Evolutionary conservation across 441 rosid species (phyloP), one percentile per base, ranked within the genome.

Genomic region (Euphorbia celastroides): DNA sequence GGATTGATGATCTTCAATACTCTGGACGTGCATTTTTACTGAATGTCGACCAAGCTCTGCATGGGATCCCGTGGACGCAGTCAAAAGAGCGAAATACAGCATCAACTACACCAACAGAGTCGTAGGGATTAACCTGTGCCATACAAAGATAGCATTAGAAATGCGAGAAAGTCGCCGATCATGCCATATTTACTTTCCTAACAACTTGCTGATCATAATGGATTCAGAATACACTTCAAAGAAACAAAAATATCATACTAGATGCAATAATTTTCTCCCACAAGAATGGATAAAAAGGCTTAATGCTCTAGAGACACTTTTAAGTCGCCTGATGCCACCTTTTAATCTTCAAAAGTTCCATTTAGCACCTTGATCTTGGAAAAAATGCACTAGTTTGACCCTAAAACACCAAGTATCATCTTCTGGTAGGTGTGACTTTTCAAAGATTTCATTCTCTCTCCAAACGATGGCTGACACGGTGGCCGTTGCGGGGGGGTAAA

Each of bases 81-180:
- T 78, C 73, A 95, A 78, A 68, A 82, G 97, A 87, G 51, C 82
- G 82, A 75, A 87, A 90, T 67, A 87, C 81, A 60, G 88, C 83
- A 82, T 95, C 95, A 66, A 95, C 92, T 69, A 88, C 70, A 54
- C 86, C 86, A 60, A 85, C 77, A 75, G 82, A 76, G 57, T 86
- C 85, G 78, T 77, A 88, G 61, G 88, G 83, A 69, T 85, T 82
- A 57, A 86, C 86, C 96, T 89, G 86, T 64, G 60, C 44, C 64
- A 66, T 61, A 72, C 69, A 7, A 34, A 28, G 34, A 73, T 10
- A 14, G 60, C 2, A 26, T 62, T 38, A 70, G 44, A 62, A 60
- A 22, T 36, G 17, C 28, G 20, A 61, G 13, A 41, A 58, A 68
- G 19, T 44, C 31, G 22, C 34, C 11, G 20, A n/a, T 13, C 31